phyloP scores from a whole-genome alignment of 352 stramenopile species.

The Phytopythium delawarense region DNA sequence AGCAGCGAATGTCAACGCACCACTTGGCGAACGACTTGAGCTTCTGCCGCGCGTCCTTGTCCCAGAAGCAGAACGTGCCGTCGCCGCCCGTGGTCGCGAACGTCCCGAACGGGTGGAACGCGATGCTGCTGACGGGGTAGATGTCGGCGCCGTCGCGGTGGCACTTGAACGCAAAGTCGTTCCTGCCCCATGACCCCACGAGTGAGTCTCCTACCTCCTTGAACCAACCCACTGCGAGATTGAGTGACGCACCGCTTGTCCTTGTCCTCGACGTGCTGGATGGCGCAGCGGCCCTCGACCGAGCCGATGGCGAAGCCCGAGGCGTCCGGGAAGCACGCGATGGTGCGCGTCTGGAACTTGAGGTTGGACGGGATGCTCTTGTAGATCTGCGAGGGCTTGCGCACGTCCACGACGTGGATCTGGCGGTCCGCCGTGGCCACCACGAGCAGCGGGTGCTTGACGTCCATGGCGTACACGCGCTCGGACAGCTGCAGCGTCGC shows the following conservation, averaged over 20 bases:
- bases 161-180: slow-evolving; percentile 92
- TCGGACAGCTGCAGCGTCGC: slow-evolving; percentile 91
- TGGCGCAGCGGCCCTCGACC: slow-evolving; percentile 89
- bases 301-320: slow-evolving; percentile 87
- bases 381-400: slow-evolving; percentile 87
- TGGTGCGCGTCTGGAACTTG: slow-evolving; percentile 86
- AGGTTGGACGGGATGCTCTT: slow-evolving; percentile 80
- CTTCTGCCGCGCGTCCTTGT: slow-evolving; percentile 97
- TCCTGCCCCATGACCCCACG: slow-evolving; percentile 19
- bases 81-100: slow-evolving; percentile 95
- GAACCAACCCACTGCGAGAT: no score
- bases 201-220: no score
- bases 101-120: slow-evolving; percentile 91
- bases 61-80: slow-evolving; percentile 97
- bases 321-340: slow-evolving; percentile 85
- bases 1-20: slow-evolving; percentile 18
- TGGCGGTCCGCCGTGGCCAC: slow-evolving; percentile 90
- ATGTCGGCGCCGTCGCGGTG: slow-evolving; percentile 86
- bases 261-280: slow-evolving; percentile 87
- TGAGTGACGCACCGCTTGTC: slow-evolving; percentile 45
- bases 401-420: slow-evolving; percentile 87
- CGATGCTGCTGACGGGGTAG: slow-evolving; percentile 88
- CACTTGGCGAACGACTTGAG: slow-evolving; percentile 90
- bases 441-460: slow-evolving; percentile 89
- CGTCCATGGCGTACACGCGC: slow-evolving; percentile 94